Evolutionary conservation across 495 filamentous ascomycete species (phyloP).

Genomic region (Umbilicaria muhlenbergii): DNA sequence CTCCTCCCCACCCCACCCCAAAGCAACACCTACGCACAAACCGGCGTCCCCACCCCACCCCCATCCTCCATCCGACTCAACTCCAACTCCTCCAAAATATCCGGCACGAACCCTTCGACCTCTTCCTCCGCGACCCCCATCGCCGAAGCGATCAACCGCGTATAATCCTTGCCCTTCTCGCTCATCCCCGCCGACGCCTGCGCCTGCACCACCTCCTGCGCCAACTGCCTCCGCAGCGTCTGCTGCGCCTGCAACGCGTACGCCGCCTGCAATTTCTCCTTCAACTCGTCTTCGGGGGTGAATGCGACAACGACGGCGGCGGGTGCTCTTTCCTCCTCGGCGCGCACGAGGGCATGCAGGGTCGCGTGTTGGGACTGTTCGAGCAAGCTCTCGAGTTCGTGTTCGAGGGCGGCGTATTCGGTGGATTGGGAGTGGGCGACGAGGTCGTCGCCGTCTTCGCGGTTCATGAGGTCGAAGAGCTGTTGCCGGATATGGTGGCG

Average conservation of each 20-base stretch:
- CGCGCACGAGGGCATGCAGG: conserved; percentile 9
- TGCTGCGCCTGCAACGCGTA: conserved; percentile 7
- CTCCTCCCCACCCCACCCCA: not conserved
- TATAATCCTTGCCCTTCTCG: conserved; percentile 5
- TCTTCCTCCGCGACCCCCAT: conserved; percentile 7
- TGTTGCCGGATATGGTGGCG: conserved; percentile 4
- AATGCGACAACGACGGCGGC: not conserved
- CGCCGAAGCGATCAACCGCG: conserved; percentile 7
- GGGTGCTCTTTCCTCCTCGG: conserved; percentile 6
- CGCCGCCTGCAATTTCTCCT: conserved; percentile 5
- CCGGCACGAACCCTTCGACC: conserved; percentile 5
- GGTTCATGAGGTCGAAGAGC: not conserved
- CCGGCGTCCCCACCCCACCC: not conserved
- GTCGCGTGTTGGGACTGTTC: conserved; percentile 11
- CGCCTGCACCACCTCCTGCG: conserved; percentile 3
- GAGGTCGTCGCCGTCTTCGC: not conserved
- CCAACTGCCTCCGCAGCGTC: conserved; percentile 6
- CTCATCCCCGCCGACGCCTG: conserved; percentile 12
- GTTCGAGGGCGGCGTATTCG: conserved; percentile 2
- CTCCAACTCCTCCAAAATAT: conserved; percentile 11
- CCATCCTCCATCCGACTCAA: conserved; percentile 4
- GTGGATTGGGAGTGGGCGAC: not conserved
- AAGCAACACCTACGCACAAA: too few species aligned
- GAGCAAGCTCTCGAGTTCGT: conserved; percentile 4
- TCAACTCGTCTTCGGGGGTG: not conserved